Percentiles rank a stretch among this genome's conserved stretches.
Conservation (phyloP, 352 stramenopile genomes). For the Phytopythium kandeliae region DNA sequence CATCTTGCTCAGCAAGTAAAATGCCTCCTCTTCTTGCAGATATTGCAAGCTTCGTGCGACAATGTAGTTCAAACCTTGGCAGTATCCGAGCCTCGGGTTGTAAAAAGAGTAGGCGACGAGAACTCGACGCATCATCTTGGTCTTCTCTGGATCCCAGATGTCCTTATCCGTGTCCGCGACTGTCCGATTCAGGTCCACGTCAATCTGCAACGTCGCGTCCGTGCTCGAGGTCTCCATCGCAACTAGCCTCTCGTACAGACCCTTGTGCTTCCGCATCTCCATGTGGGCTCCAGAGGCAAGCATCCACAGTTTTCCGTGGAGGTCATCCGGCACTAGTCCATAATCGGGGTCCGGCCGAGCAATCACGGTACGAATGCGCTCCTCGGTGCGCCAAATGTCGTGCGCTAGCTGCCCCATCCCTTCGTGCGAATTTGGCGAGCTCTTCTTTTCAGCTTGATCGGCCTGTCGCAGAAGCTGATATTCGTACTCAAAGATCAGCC, state of each 20-base stretch:
- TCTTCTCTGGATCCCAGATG: constrained; percentile 62
- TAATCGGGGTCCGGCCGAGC: constrained; percentile 54
- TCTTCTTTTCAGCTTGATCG: constrained; percentile 19
- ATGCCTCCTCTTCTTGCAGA: constrained; percentile 68
- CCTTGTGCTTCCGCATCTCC: constrained; percentile 57
- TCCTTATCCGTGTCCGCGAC: constrained; percentile 56
- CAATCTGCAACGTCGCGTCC: constrained; percentile 76
- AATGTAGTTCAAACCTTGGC: constrained; percentile 88
- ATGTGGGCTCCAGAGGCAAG: constrained; percentile 60
- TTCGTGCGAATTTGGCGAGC: constrained; percentile 26
- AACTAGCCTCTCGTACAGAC: constrained; percentile 48
- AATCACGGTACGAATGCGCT: constrained; percentile 67
- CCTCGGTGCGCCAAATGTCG: constrained; percentile 76
- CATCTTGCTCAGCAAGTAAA: constrained; percentile 82
- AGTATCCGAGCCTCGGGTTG: constrained; percentile 82
- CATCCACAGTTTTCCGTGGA: constrained; percentile 82
- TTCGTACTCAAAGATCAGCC: constrained; percentile 61
- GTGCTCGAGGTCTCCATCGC: constrained; percentile 48
- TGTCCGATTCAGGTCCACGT: constrained; percentile 79
- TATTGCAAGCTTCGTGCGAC: constrained; percentile 65
- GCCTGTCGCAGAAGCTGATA: constrained; percentile 53
- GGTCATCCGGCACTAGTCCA: constrained; percentile 43
- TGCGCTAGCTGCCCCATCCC: constrained; percentile 62
- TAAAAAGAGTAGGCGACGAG: constrained; percentile 82
- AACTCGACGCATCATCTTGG: constrained; percentile 65